phyloP scores from a whole-genome alignment of 768 basidiomycete species.

The Collybia nuda region DNA sequence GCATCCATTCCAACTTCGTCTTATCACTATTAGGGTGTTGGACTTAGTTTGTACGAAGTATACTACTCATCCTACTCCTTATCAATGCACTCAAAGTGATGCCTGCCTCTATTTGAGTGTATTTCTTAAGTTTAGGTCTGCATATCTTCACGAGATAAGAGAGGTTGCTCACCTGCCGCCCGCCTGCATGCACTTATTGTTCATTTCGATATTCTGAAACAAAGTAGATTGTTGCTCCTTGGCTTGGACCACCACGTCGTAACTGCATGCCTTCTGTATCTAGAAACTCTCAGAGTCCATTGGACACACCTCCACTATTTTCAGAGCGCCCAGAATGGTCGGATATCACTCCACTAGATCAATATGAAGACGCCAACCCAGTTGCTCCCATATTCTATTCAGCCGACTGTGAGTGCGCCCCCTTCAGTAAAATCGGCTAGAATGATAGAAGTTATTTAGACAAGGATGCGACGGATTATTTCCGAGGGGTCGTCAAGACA shows the following conservation, averaged over 20 bases:
- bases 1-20: neutral
- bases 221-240: neutral
- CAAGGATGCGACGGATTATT: constrained; percentile 90
- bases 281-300: constrained; percentile 2
- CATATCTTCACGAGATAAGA: too few relatives aligned
- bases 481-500: constrained; percentile 77
- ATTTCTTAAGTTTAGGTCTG: too few relatives aligned
- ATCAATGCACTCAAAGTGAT: too few relatives aligned
- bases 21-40: neutral
- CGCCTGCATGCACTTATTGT: neutral
- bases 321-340: constrained; percentile 71
- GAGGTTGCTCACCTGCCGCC: too few relatives aligned
- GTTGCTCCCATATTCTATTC: constrained; percentile 93
- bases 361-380: constrained; percentile 76
- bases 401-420: constrained; percentile 67
- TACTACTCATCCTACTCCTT: too few relatives aligned
- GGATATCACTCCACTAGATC: constrained; percentile 77
- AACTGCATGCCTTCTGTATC: constrained; percentile 10
- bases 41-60: too few relatives aligned
- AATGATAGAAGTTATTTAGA: constrained; percentile 44
- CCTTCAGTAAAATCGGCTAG: neutral
- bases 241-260: constrained; percentile 2
- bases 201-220: neutral
- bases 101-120: too few relatives aligned
- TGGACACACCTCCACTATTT: constrained; percentile 38